These are phyloP conservation scores for Coprinopsis cinerea DNA, from an alignment of 768 basidiomycete genomes.

Conservation along the genomic window DNA sequence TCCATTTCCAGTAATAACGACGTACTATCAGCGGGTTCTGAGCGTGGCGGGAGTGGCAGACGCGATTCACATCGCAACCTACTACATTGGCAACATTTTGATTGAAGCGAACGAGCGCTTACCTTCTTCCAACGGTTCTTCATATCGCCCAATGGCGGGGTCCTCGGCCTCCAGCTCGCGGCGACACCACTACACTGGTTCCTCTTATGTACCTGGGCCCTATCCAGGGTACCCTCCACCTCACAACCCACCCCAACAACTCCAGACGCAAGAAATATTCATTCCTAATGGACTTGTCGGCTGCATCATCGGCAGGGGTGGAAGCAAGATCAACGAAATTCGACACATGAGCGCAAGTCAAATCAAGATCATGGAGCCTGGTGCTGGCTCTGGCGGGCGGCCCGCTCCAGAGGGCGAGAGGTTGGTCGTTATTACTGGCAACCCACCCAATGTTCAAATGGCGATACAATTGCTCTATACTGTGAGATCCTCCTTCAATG, in stretches of 20 bases:
- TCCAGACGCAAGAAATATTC: conserved; percentile 97
- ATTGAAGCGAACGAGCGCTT: conserved; percentile 86
- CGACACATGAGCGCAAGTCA: conserved; percentile 91
- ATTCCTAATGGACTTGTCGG: conserved; percentile 98
- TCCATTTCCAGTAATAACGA: conserved; percentile 6
- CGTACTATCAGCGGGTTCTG: conserved; percentile 71
- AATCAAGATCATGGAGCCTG: conserved; percentile 99
- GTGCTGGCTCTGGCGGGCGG: conserved; percentile 64
- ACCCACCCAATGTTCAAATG: conserved; percentile 91
- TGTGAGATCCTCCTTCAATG: conserved; percentile 45
- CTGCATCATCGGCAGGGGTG: conserved; percentile 96
- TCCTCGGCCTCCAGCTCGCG: conserved; percentile 36
- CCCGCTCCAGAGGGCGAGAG: conserved; percentile 81
- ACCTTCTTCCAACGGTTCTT: conserved; percentile 61
- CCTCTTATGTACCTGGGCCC: conserved; percentile 68
- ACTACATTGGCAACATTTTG: conserved; percentile 98
- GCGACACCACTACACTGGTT: conserved; percentile 26
- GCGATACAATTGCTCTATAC: conserved; percentile 89
- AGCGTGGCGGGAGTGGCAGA: conserved; percentile 98
- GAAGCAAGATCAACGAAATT: conserved; percentile 98
- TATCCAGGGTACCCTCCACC: conserved; percentile 21
- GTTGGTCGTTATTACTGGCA: conserved; percentile 95
- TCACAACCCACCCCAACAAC: conserved; percentile 60
- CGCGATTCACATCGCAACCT: conserved; percentile 98
- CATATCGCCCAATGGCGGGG: conserved; percentile 60